Evolutionary conservation across 2,329 filamentous ascomycete genomes (phyloP).

Genomic region (Blastomyces percursus): DNA sequence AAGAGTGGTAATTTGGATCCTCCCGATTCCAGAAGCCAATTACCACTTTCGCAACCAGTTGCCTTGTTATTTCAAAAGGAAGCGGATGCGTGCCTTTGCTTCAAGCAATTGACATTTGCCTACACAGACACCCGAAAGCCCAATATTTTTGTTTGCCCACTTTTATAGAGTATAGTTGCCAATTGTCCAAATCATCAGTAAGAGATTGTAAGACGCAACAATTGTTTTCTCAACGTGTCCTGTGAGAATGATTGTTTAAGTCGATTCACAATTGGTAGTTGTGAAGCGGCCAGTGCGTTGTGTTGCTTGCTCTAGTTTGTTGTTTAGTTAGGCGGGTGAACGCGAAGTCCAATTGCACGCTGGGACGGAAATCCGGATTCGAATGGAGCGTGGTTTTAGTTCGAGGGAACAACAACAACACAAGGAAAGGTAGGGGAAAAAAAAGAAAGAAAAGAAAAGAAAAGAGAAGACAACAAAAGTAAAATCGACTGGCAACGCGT

Average conservation of each 20-base stretch:
- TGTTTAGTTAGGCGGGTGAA: not conserved
- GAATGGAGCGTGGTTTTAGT: not conserved
- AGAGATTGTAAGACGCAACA: not conserved
- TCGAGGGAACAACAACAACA: not conserved
- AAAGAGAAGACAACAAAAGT: not conserved
- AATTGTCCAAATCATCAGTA: conserved; percentile 1
- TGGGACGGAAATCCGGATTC: not conserved
- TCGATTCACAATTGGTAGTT: not conserved
- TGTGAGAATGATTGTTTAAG: not conserved
- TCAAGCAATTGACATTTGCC: conserved; percentile 1
- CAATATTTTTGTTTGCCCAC: not conserved
- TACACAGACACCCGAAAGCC: not conserved
- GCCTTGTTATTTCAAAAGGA: not conserved
- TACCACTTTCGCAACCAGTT: conserved; percentile 2
- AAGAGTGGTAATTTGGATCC: not conserved
- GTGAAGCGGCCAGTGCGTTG: not conserved
- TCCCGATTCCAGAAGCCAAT: conserved; percentile 14
- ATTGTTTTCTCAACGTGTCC: not conserved
- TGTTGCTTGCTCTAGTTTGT: not conserved
- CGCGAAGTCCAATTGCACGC: not conserved
- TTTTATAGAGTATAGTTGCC: not conserved
- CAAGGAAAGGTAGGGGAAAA: not conserved
- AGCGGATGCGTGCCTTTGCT: not conserved
- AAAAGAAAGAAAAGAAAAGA: not conserved
- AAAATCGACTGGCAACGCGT: conserved; percentile 1